Percentiles rank a stretch among this genome's conserved stretches.
Evolutionary conservation across 768 basidiomycete genomes (phyloP).

Genomic region (Rhizopogon vinicolor): DNA sequence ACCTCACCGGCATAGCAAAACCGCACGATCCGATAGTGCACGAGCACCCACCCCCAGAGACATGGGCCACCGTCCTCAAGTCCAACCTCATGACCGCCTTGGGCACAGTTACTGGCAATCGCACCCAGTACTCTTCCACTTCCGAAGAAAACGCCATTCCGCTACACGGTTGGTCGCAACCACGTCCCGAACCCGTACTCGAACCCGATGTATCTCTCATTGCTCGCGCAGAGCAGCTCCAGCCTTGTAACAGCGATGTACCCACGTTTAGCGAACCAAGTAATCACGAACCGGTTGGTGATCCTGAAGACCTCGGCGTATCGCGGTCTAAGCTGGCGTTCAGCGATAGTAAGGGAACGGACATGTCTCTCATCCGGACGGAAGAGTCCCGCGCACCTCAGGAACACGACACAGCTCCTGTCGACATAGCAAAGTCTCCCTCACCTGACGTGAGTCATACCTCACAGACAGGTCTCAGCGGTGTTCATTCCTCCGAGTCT

Average conservation of each 20-base stretch:
- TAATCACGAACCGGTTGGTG: constrained; percentile 22
- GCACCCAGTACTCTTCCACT: constrained; percentile 15
- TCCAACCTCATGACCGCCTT: constrained; percentile 45
- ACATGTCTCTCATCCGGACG: constrained; percentile 4
- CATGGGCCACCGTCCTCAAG: constrained; percentile 40
- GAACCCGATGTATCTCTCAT: background rate
- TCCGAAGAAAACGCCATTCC: background rate
- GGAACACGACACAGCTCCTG: background rate
- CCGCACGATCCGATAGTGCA: background rate
- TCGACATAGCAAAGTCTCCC: background rate
- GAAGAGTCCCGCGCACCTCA: constrained; percentile 13
- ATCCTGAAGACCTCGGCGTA: constrained; percentile 5
- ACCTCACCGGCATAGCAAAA: background rate
- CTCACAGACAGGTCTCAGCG: constrained; percentile 11
- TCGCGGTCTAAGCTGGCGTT: background rate
- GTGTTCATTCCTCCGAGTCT: constrained; percentile 22
- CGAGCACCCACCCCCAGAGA: constrained; percentile 11
- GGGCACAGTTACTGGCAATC: constrained; percentile 42
- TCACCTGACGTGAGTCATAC: background rate
- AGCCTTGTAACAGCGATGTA: constrained; percentile 14
- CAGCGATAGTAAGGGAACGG: constrained; percentile 6
- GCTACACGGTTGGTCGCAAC: background rate
- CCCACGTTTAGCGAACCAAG: constrained; percentile 28
- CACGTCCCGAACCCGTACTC: constrained; percentile 5
- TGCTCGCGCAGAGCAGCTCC: background rate